Evolutionary conservation across 2,329 filamentous ascomycete species (phyloP).

Genomic region (Penicillium sp.): DNA sequence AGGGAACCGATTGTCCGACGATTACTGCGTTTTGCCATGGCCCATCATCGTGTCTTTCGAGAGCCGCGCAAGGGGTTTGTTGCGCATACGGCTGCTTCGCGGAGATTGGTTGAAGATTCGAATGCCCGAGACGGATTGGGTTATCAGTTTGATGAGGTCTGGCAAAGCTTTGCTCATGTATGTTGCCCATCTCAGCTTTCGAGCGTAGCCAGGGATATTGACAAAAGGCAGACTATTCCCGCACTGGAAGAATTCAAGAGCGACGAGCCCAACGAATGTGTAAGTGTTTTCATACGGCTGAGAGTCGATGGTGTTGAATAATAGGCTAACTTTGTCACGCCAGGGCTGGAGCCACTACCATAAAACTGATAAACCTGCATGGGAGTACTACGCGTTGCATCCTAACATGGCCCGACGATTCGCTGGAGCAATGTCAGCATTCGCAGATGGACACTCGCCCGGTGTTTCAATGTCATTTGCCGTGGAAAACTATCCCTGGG

Average conservation of each 20-base stretch:
- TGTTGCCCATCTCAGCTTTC: no score
- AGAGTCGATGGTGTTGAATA: no score
- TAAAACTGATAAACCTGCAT: no score
- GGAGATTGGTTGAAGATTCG: background rate
- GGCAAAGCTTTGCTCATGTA: background rate
- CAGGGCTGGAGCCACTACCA: no score
- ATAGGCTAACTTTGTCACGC: no score
- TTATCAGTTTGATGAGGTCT: background rate
- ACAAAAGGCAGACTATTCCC: no score
- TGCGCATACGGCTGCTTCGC: slow-evolving; percentile 9
- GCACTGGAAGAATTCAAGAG: no score
- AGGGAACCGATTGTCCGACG: background rate
- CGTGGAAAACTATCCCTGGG: background rate
- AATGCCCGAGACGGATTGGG: background rate
- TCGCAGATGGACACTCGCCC: background rate
- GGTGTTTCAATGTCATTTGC: background rate
- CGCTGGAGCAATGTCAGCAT: background rate
- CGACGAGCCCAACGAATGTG: no score
- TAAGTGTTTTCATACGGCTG: no score
- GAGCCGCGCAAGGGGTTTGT: slow-evolving; percentile 5
- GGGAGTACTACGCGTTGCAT: no score
- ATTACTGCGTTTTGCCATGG: background rate
- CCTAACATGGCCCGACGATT: no score
- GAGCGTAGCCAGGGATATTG: no score
- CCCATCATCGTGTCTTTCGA: slow-evolving; percentile 6